A percentile compares a stretch with the other conserved stretches of the same genome.
These are phyloP conservation scores for Stemphylium beticola DNA, from an alignment of 2,329 filamentous ascomycete species.

Conservation along the genomic window DNA sequence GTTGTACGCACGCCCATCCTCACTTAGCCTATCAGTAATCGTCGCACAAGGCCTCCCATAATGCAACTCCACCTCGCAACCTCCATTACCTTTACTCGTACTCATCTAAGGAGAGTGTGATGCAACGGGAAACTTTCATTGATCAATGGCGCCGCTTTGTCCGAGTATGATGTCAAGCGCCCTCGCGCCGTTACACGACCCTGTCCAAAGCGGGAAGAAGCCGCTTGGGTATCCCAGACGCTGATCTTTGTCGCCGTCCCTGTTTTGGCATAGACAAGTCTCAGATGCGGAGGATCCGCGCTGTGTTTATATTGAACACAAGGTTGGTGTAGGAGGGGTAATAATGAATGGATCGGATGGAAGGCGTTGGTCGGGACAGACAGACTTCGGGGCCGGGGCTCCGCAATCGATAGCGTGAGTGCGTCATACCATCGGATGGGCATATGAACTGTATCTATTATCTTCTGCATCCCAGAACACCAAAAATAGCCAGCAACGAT, in stretches of 20 bases:
- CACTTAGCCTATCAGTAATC: slow-evolving; percentile 5
- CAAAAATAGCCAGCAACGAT: too few species aligned
- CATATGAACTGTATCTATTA: too few species aligned
- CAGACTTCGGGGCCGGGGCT: too few species aligned
- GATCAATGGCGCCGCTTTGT: not conserved
- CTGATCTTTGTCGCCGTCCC: not conserved
- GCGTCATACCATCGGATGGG: too few species aligned
- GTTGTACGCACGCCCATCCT: slow-evolving; percentile 9
- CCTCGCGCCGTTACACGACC: not conserved
- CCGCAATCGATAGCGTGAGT: too few species aligned
- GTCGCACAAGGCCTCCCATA: slow-evolving; percentile 3
- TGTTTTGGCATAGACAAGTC: not conserved
- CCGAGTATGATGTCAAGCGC: slow-evolving; percentile 13
- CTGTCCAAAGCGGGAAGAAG: not conserved
- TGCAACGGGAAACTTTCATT: slow-evolving; percentile 1
- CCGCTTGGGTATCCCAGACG: not conserved
- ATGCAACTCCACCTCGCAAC: slow-evolving; percentile 6
- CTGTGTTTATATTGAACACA: not conserved
- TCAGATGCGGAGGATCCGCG: not conserved
- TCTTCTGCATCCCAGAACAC: too few species aligned
- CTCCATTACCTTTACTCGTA: not conserved
- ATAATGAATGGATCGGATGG: not conserved
- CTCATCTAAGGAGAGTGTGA: not conserved
- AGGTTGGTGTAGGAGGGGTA: not conserved
- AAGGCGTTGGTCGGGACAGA: too few species aligned